Evolutionary conservation across 805 yeast species (phyloP), one percentile per base, ranked within the genome.

Genomic region (Starmerella sirachaensis): DNA sequence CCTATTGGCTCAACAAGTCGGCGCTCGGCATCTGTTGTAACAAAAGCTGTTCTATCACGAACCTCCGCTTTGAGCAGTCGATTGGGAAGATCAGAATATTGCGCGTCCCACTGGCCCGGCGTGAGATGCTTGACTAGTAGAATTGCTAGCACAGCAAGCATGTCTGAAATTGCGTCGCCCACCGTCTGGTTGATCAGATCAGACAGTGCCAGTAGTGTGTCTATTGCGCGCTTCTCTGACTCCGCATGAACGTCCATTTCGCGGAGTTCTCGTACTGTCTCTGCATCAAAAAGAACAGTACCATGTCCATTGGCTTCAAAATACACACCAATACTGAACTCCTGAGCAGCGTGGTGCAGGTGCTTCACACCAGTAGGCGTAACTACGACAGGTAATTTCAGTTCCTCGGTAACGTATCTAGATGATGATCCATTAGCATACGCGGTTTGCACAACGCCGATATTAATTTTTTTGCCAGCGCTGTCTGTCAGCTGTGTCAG

Each of bases 221-320:
- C 56, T 22, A 78, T 60, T 1, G 80, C 71, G 16, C 63, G 53
- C 30, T 56, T 55, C 47, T 75, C 75, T 14, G 62, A 64, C 5
- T 66, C 66, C 7, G 64, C 54, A 0, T 55, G 40, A 2, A 72
- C 61, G 23, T 56, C 46, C 5, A 64, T 63, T 10, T 57, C 48
- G 32, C 58, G 50, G n/a, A 64, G 55, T 22, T 55, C 51, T 18
- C 59, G 59, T 38, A 73, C 42, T 34, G 65, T 72, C 11, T 61
- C 57, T 1, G 72, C 67, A 4, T 82, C 74, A 56, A 91, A 91
- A 16, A 84, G 65, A 6, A 88, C 93, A 0, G 98, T 91, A 11
- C 98, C 98, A 56, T 91, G 98, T n/a, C 98, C 98, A 56, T 91
- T 91, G 37, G 98, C 98, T 63, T 91, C 98, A 52, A 91, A 91